These are phyloP conservation scores for Flaveria linearis DNA, from an alignment of 129 eudicot species.

Conservation along the genomic window DNA sequence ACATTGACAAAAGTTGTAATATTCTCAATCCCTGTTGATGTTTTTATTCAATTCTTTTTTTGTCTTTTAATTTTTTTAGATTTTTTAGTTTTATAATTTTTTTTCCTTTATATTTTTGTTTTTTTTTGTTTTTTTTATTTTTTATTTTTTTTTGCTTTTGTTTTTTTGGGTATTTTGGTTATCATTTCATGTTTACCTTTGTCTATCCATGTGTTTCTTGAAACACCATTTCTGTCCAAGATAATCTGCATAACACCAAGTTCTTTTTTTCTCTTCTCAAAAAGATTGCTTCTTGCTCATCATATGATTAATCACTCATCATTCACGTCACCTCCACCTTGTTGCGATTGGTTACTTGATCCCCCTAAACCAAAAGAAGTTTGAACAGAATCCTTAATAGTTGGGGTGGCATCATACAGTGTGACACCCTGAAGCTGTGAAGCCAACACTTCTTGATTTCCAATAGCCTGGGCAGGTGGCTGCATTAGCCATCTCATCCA, in stretches of 20 bases:
- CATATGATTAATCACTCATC: constrained; percentile 28
- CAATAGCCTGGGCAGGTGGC: constrained; percentile 36
- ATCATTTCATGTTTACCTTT: constrained; percentile 29
- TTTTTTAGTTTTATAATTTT: background rate
- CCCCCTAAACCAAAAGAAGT: no score
- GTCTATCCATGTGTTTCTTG: constrained; percentile 22
- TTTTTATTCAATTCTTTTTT: constrained; percentile 20
- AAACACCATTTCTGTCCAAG: constrained; percentile 33
- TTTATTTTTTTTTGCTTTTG: background rate
- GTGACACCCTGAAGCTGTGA: constrained; percentile 41
- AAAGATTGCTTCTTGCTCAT: constrained; percentile 20
- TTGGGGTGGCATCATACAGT: constrained; percentile 29
- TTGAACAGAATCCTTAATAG: constrained; percentile 9
- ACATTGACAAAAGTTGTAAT: constrained; percentile 23
- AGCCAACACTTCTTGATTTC: constrained; percentile 35
- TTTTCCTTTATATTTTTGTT: background rate
- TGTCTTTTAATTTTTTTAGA: background rate
- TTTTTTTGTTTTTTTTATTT: constrained; percentile 14
- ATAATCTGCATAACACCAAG: constrained; percentile 8
- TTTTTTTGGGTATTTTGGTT: constrained; percentile 23
- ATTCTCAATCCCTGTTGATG: background rate
- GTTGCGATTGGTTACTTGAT: background rate
- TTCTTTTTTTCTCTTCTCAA: constrained; percentile 18
- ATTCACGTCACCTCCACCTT: constrained; percentile 6
- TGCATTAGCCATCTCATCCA: constrained; percentile 56